Base-by-base conservation (phyloP, 164 flowering plant species). In the Chimonanthus praecox region DNA sequence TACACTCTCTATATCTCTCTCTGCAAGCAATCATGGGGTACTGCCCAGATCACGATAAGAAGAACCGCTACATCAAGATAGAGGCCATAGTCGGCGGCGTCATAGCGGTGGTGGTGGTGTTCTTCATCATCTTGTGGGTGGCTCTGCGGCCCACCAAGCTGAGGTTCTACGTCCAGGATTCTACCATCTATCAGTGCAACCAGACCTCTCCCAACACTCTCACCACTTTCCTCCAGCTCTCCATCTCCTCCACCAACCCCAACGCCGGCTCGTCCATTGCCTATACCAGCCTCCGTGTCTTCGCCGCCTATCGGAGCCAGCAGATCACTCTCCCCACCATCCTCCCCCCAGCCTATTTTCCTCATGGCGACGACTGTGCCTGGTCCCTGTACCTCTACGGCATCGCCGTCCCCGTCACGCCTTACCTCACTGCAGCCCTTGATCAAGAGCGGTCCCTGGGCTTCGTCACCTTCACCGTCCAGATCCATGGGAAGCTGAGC, bases 311-410 rank as follows among this genome's bases (percentile, higher is more conserved):
- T 69, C 65, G 65, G 21, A 67, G 66, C 71, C 78, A 76, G 63
- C 74, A 76, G 78, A 72, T 76, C 67, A 76, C 78, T 3, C 60
- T 67, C 33, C 63, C 66, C 15, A 68, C 69, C 16, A 6, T 46
- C 18, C 51, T 77, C 47, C 76, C 58, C 0, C 64, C 72, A 4
- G 49, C 67, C 49, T 73, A 69, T 47, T 73, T 72, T 16, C 72
- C 69, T 47, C 72, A 69, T 18, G 21, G 69, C 69, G 75, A 77
- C n/a, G 15, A 8, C 63, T 50, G 16, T 66, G 58, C 69, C 64
- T 69, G 75, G 75, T 54, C 73, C 5, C 79, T 75, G 9, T 45
- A 49, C n/a, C 71, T 77, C 49, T 18, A 64, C 69, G 79, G 79
- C 47, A 16, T 13, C 13, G 6, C 15, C 67, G 74, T 76, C 1